Conservation (phyloP, 2,329 filamentous ascomycete genomes). For the Magnaporthales sp. region DNA sequence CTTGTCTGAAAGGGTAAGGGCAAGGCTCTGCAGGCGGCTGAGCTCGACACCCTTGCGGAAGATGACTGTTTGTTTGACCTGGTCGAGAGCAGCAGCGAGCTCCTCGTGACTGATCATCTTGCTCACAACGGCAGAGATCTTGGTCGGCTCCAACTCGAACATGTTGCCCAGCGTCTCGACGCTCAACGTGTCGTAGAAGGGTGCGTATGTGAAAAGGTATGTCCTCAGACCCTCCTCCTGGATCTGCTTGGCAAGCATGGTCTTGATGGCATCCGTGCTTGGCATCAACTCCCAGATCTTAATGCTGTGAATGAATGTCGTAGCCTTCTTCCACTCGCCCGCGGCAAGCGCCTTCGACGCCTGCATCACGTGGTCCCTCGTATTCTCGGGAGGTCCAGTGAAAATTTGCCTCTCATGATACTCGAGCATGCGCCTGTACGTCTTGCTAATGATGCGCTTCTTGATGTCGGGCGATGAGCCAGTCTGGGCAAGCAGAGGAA, state of each 20-base stretch:
- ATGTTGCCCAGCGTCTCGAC: conserved; percentile 78
- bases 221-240: conserved; percentile 97
- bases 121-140: conserved; percentile 91
- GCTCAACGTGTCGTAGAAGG: conserved; percentile 95
- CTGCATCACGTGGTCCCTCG: conserved; percentile 98
- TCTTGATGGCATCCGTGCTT: conserved; percentile 85
- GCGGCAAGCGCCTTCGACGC: conserved; percentile 93
- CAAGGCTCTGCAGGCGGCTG: conserved; percentile 88
- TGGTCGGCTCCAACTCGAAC: conserved; percentile 89
- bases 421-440: conserved; percentile 96
- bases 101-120: conserved; percentile 99
- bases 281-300: conserved; percentile 99
- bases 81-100: conserved; percentile 89
- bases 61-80: conserved; percentile 94
- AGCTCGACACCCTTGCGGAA: conserved; percentile 99
- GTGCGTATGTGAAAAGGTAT: conserved; percentile 98
- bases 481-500: conserved; percentile 91
- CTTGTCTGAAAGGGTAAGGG: conserved; percentile 91
- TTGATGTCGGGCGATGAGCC: conserved; percentile 94
- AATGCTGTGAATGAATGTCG: conserved; percentile 88
- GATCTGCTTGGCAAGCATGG: conserved; percentile 95
- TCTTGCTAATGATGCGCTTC: conserved; percentile 98
- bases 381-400: conserved; percentile 97
- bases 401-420: conserved; percentile 99
- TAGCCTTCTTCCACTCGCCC: conserved; percentile 97